These are phyloP conservation scores for Arachnopeziza araneosa DNA, from an alignment of 2,329 filamentous ascomycete genomes.

Conservation along the genomic window DNA sequence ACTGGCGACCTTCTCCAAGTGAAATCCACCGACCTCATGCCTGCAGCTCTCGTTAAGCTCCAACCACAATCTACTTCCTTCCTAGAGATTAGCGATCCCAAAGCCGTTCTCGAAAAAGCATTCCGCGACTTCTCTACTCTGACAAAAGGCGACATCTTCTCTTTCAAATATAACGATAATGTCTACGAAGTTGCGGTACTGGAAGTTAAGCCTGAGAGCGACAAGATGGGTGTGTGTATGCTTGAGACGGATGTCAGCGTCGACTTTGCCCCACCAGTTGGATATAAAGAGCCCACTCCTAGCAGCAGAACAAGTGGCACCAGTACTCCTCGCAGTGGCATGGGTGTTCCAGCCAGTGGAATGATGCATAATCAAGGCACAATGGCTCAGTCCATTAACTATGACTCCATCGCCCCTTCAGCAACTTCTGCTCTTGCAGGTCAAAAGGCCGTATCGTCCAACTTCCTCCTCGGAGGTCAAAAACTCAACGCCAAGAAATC, in stretches of 20 bases:
- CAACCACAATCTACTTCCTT: constrained; percentile 92
- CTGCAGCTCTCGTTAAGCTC: constrained; percentile 90
- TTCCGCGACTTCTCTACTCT: constrained; percentile 94
- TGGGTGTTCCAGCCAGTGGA: constrained; percentile 63
- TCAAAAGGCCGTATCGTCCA: constrained; percentile 60
- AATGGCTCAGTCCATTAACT: constrained; percentile 99
- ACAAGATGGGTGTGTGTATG: constrained; percentile 84
- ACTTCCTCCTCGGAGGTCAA: constrained; percentile 77
- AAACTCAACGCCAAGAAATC: constrained; percentile 78
- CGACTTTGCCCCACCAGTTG: constrained; percentile 89
- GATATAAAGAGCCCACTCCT: constrained; percentile 83
- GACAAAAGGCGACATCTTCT: constrained; percentile 91
- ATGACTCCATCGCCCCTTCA: constrained; percentile 79
- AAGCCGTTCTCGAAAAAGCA: constrained; percentile 92
- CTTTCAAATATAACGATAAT: constrained; percentile 93
- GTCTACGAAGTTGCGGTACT: constrained; percentile 89
- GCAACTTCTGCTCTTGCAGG: constrained; percentile 59
- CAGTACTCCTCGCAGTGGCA: constrained; percentile 70
- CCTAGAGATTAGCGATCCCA: constrained; percentile 94
- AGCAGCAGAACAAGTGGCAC: constrained; percentile 60
- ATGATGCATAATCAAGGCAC: constrained; percentile 77
- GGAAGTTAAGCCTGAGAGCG: constrained; percentile 81
- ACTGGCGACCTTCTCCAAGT: constrained; percentile 93
- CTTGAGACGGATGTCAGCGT: constrained; percentile 95
- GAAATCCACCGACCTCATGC: constrained; percentile 86